Percentiles rank a stretch among this genome's conserved stretches.
These are phyloP conservation scores for Pistacia integerrima DNA, from an alignment of 345 rosid genomes.

Conservation along the genomic window DNA sequence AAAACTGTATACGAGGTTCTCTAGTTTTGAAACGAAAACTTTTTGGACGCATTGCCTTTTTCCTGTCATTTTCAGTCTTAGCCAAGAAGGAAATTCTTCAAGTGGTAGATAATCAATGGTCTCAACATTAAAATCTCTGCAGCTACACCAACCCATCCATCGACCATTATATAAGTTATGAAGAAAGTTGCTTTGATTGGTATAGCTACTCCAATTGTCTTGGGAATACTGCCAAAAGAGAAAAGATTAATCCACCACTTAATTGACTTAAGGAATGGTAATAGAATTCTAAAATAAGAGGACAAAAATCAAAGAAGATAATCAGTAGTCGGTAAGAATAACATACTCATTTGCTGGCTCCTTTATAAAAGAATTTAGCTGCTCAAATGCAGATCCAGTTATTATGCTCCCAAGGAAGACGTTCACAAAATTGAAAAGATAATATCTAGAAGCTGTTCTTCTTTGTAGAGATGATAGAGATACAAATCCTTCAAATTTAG, in stretches of 20 bases:
- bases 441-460: no score
- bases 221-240: constrained; percentile 61
- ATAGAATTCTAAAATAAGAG: no score
- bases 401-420: no score
- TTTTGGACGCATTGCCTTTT: constrained; percentile 89
- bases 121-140: constrained; percentile 84
- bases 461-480: no score
- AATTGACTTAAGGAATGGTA: no score
- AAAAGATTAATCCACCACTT: background rate
- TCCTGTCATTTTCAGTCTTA: constrained; percentile 95
- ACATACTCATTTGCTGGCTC: no score
- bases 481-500: no score
- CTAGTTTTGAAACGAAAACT: constrained; percentile 85
- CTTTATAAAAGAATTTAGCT: no score
- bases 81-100: constrained; percentile 85
- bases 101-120: constrained; percentile 77
- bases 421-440: no score
- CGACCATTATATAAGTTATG: constrained; percentile 94
- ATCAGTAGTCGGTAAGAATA: no score
- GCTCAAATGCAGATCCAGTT: no score
- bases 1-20: constrained; percentile 92
- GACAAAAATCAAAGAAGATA: no score
- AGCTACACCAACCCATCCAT: constrained; percentile 98
- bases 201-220: constrained; percentile 81
- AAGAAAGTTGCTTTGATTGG: constrained; percentile 95